A percentile compares a stretch with the other conserved stretches of the same genome.
phyloP scores from a whole-genome alignment of 2,329 filamentous ascomycete species.

The Aspergillus vadensis region DNA sequence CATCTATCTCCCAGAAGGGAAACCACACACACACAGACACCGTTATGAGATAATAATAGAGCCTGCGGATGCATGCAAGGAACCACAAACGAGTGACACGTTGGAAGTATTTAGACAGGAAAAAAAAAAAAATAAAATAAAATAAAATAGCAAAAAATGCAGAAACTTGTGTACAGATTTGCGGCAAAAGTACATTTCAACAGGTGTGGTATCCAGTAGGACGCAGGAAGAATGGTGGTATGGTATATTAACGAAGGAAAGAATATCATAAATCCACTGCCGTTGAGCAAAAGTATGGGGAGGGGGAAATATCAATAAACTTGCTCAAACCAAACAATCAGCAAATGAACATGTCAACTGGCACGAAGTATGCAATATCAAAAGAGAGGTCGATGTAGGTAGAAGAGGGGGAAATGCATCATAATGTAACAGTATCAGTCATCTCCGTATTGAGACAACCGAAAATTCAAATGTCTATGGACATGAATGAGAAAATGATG shows the following conservation, averaged over 20 bases:
- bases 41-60: neutral
- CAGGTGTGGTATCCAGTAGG: conserved; percentile 23
- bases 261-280: conserved; percentile 13
- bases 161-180: conserved; percentile 19
- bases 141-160: neutral
- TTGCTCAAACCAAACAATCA: neutral
- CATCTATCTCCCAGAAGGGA: neutral
- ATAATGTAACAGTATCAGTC: conserved; percentile 7
- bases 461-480: conserved; percentile 4
- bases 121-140: neutral
- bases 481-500: conserved; percentile 11
- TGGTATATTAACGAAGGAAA: conserved; percentile 4
- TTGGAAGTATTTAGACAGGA: conserved; percentile 11
- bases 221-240: conserved; percentile 8
- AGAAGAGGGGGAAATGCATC: neutral
- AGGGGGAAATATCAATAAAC: neutral
- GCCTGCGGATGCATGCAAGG: neutral
- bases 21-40: neutral
- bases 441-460: neutral
- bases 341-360: neutral
- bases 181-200: conserved; percentile 12
- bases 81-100: conserved; percentile 11
- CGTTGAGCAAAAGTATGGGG: conserved; percentile 5
- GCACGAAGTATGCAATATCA: conserved; percentile 5
- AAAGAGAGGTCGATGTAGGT: conserved; percentile 2